phyloP scores from a whole-genome alignment of 2,329 filamentous ascomycete species.

The Colletotrichum brevisporum region DNA sequence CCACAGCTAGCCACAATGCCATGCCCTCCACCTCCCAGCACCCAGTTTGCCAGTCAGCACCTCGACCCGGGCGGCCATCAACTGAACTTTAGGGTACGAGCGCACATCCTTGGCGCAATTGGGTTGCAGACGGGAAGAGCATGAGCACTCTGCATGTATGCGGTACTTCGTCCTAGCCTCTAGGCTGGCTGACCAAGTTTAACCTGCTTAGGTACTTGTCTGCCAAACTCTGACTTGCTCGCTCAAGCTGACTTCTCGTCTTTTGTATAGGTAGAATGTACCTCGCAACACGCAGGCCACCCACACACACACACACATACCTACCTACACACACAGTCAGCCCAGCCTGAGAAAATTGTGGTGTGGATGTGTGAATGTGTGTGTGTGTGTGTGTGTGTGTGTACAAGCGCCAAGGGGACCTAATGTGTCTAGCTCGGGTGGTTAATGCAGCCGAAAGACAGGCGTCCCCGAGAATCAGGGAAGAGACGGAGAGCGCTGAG shows the following conservation, averaged over 20 bases:
- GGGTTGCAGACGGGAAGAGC: background rate
- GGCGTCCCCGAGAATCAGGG: constrained; percentile 18
- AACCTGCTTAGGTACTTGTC: constrained; percentile 14
- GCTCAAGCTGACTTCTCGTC: background rate
- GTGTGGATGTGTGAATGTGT: background rate
- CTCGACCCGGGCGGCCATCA: constrained; percentile 12
- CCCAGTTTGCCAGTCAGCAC: constrained; percentile 27
- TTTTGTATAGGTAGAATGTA: constrained; percentile 8
- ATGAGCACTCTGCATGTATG: background rate
- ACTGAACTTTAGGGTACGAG: constrained; percentile 9
- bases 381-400: constrained; percentile 1
- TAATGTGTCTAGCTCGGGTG: constrained; percentile 14
- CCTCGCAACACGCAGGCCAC: background rate
- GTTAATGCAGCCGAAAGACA: constrained; percentile 18
- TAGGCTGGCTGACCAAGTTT: constrained; percentile 3
- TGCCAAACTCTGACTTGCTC: background rate
- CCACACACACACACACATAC: background rate
- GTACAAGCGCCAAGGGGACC: constrained; percentile 21
- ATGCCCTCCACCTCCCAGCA: too few species aligned
- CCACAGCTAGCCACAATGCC: constrained; percentile 12
- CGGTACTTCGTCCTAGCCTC: background rate
- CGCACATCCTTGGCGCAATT: constrained; percentile 3
- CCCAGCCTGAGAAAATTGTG: background rate
- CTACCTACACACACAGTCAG: background rate
- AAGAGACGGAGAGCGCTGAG: background rate